These are phyloP conservation scores for Volvox reticuliferus DNA, from an alignment of 139 green algal genomes.

Conservation along the genomic window DNA sequence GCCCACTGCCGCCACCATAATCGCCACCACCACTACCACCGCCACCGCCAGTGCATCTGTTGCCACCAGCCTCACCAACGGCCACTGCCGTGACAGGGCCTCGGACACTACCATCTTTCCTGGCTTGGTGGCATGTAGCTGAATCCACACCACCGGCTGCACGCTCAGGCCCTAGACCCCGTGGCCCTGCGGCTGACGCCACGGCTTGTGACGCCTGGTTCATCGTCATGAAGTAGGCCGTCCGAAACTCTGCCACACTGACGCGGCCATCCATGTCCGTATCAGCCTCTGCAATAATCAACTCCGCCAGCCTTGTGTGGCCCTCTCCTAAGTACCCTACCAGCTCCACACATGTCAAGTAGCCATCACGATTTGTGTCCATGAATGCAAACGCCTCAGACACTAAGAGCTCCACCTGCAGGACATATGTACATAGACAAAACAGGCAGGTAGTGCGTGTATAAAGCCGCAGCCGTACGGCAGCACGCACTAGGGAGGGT, in stretches of 20 bases:
- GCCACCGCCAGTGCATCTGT: neutral
- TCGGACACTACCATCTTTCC: neutral
- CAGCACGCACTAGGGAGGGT: too few relatives aligned
- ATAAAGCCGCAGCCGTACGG: too few relatives aligned
- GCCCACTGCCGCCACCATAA: neutral
- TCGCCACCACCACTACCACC: neutral
- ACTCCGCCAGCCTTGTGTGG: conserved; percentile 13
- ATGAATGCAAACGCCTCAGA: conserved; percentile 41
- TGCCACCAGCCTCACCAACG: neutral
- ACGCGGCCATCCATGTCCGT: conserved; percentile 15
- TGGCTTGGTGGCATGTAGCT: neutral
- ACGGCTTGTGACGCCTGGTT: neutral
- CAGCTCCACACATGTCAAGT: conserved; percentile 4
- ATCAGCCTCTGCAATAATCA: conserved; percentile 27
- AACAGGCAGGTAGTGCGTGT: neutral
- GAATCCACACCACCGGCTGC: too few relatives aligned
- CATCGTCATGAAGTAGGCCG: conserved; percentile 11
- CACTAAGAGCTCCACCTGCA: conserved; percentile 18
- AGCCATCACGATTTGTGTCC: conserved; percentile 35
- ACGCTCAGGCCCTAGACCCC: neutral
- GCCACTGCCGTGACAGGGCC: too few relatives aligned
- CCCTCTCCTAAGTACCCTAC: conserved; percentile 29
- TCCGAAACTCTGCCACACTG: conserved; percentile 1
- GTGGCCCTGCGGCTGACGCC: neutral
- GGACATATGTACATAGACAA: neutral